Percentiles rank a stretch among this genome's conserved stretches.
Conservation (phyloP, 2,329 filamentous ascomycete species). For the Pleomassaria siparia region DNA sequence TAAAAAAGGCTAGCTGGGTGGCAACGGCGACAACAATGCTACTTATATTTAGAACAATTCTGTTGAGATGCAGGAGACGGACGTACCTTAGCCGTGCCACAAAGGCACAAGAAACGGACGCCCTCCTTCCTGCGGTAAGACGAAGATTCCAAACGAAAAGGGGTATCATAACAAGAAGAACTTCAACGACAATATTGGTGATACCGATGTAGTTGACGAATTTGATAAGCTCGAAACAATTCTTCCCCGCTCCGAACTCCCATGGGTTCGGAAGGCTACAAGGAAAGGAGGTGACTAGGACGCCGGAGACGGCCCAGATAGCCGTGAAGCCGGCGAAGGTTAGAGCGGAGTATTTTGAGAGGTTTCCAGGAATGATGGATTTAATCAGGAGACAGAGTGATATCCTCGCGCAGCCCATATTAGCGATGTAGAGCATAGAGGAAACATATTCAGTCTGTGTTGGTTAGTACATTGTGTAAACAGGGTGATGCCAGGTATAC, state of each 20-base stretch:
- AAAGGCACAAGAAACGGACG: slow-evolving; percentile 27
- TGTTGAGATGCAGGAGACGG: not conserved
- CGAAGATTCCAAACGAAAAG: slow-evolving; percentile 31
- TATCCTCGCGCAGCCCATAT: slow-evolving; percentile 32
- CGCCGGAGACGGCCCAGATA: slow-evolving; percentile 26
- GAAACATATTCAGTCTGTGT: slow-evolving; percentile 25
- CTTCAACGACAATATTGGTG: slow-evolving; percentile 29
- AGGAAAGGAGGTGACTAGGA: slow-evolving; percentile 27
- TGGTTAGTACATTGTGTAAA: slow-evolving; percentile 6
- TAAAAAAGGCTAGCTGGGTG: slow-evolving; percentile 27
- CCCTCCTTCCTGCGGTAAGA: slow-evolving; percentile 21
- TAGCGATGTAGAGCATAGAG: slow-evolving; percentile 31
- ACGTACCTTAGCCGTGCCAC: slow-evolving; percentile 25
- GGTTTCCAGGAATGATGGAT: slow-evolving; percentile 22
- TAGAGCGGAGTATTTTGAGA: slow-evolving; percentile 18
- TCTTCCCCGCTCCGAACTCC: slow-evolving; percentile 11
- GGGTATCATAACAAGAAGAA: slow-evolving; percentile 28
- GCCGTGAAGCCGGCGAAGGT: slow-evolving; percentile 22
- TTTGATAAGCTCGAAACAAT: slow-evolving; percentile 22
- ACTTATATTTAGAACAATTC: not conserved
- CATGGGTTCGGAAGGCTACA: slow-evolving; percentile 27
- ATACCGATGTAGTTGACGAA: slow-evolving; percentile 33
- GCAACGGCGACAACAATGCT: slow-evolving; percentile 27
- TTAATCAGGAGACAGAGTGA: slow-evolving; percentile 27
- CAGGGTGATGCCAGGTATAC: slow-evolving; percentile 9